Evolutionary conservation across 2,329 filamentous ascomycete genomes (phyloP), one percentile per base, ranked within the genome.

Genomic region (Aureobasidium sp.): DNA sequence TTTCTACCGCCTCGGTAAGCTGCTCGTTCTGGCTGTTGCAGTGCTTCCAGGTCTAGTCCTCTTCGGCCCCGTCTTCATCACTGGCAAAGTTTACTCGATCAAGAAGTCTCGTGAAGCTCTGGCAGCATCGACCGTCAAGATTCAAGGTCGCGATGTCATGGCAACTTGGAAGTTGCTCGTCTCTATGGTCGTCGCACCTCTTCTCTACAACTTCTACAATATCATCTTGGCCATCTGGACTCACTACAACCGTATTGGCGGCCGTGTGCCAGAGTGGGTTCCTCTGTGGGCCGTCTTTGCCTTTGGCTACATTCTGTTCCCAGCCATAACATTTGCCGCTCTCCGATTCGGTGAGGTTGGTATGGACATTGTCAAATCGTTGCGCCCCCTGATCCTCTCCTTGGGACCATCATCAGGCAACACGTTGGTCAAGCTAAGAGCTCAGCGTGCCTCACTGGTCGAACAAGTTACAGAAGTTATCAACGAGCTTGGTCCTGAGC

Each of bases 341-440:
- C 85, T 99, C 58, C 88, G 94, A 11, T 96, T 97, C 67, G 94
- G 94, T 50, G 94, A 99, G 76, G 88, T 96, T n/a, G 94, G 93
- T 58, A 97, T 99, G 91, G 94, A 99, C 71, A 97, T 99, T 61
- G 79, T 94, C 77, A 99, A 97, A 76, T 97, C 93, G 0, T 82
- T 99, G 16, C 85, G 91, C 10, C 94, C 94, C 6, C 83, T 99
- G 10, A 79, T 96, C 49, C 81, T 97, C 37, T 94, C 90, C 66
- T 82, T 97, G 69, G 88, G 89, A 68, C 94, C 94, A 1, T 85
- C 86, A 5, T 93, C 90, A 1, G 88, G 86, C 72, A 96, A 92
- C 76, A 90, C 88, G 62, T 84, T 99, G 53, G 84, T 90, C 65
- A 88, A 87, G 68, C 82, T 99, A 55, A 86, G 91, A 62, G 77